Conservation (phyloP, 495 filamentous ascomycete genomes). For the Lophium mytilinum region DNA sequence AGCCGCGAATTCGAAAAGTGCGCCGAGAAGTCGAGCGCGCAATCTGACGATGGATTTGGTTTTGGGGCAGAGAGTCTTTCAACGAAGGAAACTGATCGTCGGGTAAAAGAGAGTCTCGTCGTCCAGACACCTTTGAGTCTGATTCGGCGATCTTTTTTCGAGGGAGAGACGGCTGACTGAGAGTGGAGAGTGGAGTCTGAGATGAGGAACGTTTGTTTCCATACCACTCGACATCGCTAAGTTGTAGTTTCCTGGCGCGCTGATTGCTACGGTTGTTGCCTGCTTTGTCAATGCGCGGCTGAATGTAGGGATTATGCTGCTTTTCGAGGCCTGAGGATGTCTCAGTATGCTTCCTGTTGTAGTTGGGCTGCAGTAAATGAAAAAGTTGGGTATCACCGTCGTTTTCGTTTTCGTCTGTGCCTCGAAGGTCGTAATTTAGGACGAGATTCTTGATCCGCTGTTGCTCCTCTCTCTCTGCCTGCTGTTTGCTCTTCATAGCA, state of each 20-base stretch:
- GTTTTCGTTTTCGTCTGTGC: conserved; percentile 52
- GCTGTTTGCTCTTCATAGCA: conserved; percentile 89
- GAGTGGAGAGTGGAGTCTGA: not conserved
- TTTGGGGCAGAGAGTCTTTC: not conserved
- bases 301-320: conserved; percentile 26
- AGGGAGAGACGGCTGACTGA: not conserved
- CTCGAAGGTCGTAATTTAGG: conserved; percentile 86
- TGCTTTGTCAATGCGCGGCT: conserved; percentile 50
- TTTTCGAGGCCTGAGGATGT: conserved; percentile 19
- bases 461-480: conserved; percentile 91
- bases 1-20: not conserved
- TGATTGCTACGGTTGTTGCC: conserved; percentile 67
- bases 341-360: conserved; percentile 22
- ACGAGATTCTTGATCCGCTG: conserved; percentile 97
- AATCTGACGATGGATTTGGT: not conserved
- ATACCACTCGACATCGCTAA: conserved; percentile 98
- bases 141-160: conserved; percentile 1
- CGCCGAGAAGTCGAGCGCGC: not conserved
- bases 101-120: conserved; percentile 4
- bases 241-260: conserved; percentile 81
- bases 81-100: too few relatives aligned
- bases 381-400: conserved; percentile 55
- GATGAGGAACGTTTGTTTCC: conserved; percentile 7
- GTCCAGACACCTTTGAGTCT: conserved; percentile 7
- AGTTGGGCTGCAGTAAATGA: conserved; percentile 38